Percentiles rank a stretch among this genome's conserved stretches.
Conservation (phyloP, 768 basidiomycete genomes). For the Suillus brevipes region DNA sequence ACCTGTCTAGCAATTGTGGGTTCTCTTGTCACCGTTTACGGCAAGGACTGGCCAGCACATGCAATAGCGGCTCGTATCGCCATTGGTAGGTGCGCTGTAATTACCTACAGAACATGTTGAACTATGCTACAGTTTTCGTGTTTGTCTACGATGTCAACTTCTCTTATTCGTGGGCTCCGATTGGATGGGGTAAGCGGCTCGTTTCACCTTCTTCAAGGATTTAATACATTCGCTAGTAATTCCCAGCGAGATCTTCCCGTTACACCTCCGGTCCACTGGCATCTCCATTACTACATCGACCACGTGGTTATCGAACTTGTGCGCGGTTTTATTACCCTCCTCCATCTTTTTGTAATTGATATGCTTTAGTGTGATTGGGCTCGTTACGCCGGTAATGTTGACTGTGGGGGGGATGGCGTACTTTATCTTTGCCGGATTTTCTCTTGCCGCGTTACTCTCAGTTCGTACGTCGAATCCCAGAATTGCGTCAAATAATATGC, state of each 20-base stretch:
- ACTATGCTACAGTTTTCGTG: constrained; percentile 33
- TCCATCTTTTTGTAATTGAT: neutral
- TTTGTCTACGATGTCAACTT: constrained; percentile 41
- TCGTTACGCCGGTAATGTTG: constrained; percentile 48
- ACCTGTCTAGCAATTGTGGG: constrained; percentile 32
- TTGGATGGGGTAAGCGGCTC: constrained; percentile 26
- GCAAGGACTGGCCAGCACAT: constrained; percentile 31
- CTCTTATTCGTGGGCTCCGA: constrained; percentile 37
- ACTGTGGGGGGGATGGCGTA: constrained; percentile 29
- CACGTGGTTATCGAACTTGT: constrained; percentile 45
- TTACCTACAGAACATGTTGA: constrained; percentile 17
- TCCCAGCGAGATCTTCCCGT: constrained; percentile 42
- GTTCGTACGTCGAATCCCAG: constrained; percentile 20
- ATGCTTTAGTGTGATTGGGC: constrained; percentile 27
- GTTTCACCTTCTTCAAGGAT: constrained; percentile 6
- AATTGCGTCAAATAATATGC: neutral
- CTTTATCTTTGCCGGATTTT: constrained; percentile 36
- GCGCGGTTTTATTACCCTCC: constrained; percentile 25
- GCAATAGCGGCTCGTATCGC: constrained; percentile 27
- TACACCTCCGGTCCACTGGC: constrained; percentile 42
- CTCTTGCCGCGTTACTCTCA: constrained; percentile 32
- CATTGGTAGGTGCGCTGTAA: constrained; percentile 29
- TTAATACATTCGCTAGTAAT: constrained; percentile 29
- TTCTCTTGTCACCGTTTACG: constrained; percentile 29
- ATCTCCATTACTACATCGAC: constrained; percentile 44